Base-by-base conservation (phyloP, 2,329 filamentous ascomycete species). In the Colletotrichum sp. region DNA sequence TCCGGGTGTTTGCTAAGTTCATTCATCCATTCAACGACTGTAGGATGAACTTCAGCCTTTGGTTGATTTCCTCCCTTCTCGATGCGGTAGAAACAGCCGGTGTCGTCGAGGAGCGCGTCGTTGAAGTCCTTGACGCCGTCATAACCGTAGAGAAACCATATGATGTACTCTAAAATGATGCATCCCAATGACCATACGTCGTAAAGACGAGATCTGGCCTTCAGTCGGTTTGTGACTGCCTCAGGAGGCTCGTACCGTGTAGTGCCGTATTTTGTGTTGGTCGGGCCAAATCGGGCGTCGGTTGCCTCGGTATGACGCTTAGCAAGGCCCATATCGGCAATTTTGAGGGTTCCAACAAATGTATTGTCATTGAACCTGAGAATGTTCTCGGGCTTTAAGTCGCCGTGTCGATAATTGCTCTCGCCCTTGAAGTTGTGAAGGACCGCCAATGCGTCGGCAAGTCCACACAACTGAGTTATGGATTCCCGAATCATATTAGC, bases 181-280 rank as follows among this genome's bases (percentile, higher is more conserved):
- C 80, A 81, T 0, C 81, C 81, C 62, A 82, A 75, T 0, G 80
- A 81, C 81, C 81, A 83, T 6, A 78, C 75, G 8, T 82, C 81
- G 15, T 80, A 82, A 0, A 71, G 71, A 0, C 80, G 76, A 0
- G 80, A 80, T 5, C 76, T 61, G 1, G 75, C 63, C n/a, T 62
- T 8, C 12, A 15, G 11, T 12, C 6, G 6, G 33, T 47, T n/a
- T 31, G 62, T 16, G 15, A 11, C 34, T 8, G 29, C 61, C 21
- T 72, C 70, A 11, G 70, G 70, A 21, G 70, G 58, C 29, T 55
- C 65, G 27, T 72, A 72, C 34, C 33, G 51, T 3, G 36, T 16
- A 11, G 70, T 72, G 4, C 57, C 51, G 15, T 24, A 55, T 11
- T 21, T 18, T 2, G 66, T 69, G 4, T 33, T 29, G 3, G 66